Base-by-base conservation (phyloP, 2,329 filamentous ascomycete genomes). In the Arthrobotrys iridis region DNA sequence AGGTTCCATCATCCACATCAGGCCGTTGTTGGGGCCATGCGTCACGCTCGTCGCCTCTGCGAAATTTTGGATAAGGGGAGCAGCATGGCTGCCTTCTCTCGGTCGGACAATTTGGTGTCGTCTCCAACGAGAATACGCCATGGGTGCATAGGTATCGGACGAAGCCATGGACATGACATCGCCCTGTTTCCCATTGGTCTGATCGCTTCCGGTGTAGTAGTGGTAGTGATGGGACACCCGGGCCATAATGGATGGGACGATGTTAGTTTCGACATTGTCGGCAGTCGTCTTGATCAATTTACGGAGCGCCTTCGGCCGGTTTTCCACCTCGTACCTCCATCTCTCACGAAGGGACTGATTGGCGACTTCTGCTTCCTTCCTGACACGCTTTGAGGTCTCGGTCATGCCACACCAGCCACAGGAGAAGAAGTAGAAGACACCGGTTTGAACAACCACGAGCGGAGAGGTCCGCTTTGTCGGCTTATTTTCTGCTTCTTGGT, bases 351-450 rank as follows among this genome's bases (percentile, higher is more conserved):
- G 48, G 13, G 71, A 75, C 24, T 68, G 45, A 24, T 75, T 75
- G 3, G 71, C 71, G 4, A 75, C 11, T 5, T 75, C 63, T 28
- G 71, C 71, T 24, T 75, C 71, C 37, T 75, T 75, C 20, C 71
- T 57, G 5, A 75, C 71, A 6, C 71, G 57, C 20, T 75, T 75
- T 11, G 71, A 75, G 20, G 57, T 67, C 40, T 75, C 71, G 71
- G 63, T 75, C 71, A 68, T 67, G 30, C 71, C 71, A 33, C 72
- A 76, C 72, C 65, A 76, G 22, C 65, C 64, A 28, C 72, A 76
- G 55, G 72, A 76, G 45, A 76, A 76, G 72, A 76, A 76, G 46
- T 76, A 76, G 43, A 76, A 76, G 64, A 76, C 50, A 41, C 72
- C 72, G 24, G 72, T 76, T 15, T 70, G 64, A 35, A 76, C 65